Evolutionary conservation across 345 rosid species (phyloP), one percentile per base, ranked within the genome.

Genomic region (Gossypioides kirkii): DNA sequence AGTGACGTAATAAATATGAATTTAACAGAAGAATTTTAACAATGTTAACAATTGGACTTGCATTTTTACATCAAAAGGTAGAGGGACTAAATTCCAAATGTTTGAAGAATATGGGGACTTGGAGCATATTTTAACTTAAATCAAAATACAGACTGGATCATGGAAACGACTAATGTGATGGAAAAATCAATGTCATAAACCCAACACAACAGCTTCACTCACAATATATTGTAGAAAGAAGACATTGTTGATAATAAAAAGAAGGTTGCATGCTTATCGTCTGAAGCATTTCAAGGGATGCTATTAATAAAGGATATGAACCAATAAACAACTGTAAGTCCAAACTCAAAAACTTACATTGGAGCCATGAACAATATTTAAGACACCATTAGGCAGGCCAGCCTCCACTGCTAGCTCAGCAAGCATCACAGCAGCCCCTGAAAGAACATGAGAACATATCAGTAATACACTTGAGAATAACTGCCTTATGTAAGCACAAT

Each of bases 371-470:
- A 90, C 91, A 60, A 94, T 87, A 76, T 92, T 92, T 64, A 94
- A 80, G 78, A 94, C 96, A 73, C 98, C 98, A 71, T 87, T 26
- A 32, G 97, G 98, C 84, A 94, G 82, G 78, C 98, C 98, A 69
- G 98, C 98, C 83, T 94, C 98, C 90, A 86, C 86, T 49, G 98
- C 97, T 74, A 94, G 77, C 77, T 94, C 98, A 0, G 98, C 97
- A 78, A 94, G 95, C 74, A 90, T 81, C 47, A 92, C 75, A 42
- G 98, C 90, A 74, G 96, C 98, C 83, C 98, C 98, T 94, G 84
- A 70, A 74, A 72, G 74, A 68, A 26, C 43, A 16, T 9, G 12
- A 47, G n/a, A 67, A 47, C 42, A 47, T 16, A 68, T 49, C 42
- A 26, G 25, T 68, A 25, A 49, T 68, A 47, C 16, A 26, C 56